Percentiles rank a stretch among this genome's conserved stretches.
These are phyloP conservation scores for Hansfordia pulvinata DNA, from an alignment of 2,329 filamentous ascomycete genomes.

Conservation along the genomic window DNA sequence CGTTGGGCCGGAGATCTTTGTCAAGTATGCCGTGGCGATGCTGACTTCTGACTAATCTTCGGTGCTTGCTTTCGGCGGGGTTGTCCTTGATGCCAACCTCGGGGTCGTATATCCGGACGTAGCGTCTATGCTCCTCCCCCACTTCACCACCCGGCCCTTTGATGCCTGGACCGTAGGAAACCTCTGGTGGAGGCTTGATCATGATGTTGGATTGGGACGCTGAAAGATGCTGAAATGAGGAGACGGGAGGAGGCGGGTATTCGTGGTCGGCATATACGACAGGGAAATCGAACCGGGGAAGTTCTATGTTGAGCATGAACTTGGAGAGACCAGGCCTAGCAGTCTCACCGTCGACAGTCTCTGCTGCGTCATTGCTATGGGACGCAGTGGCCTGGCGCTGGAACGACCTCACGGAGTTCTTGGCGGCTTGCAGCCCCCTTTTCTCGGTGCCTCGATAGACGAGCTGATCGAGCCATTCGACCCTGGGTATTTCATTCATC, in stretches of 20 bases:
- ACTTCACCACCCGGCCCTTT: conserved; percentile 47
- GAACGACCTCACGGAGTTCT: conserved; percentile 45
- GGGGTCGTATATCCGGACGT: conserved; percentile 85
- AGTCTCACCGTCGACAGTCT: conserved; percentile 16
- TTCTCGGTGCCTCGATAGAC: conserved; percentile 87
- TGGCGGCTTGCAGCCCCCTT: conserved; percentile 50
- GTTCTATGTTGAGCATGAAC: conserved; percentile 79
- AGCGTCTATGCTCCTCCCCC: conserved; percentile 36
- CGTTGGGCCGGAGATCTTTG: conserved; percentile 89
- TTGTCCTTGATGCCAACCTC: conserved; percentile 85
- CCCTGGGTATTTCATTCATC: conserved; percentile 85
- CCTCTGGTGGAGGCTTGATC: conserved; percentile 71
- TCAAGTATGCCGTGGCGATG: conserved; percentile 86
- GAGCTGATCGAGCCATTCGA: conserved; percentile 91
- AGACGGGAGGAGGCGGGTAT: conserved; percentile 75
- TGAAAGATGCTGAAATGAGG: conserved; percentile 52
- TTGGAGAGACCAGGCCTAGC: conserved; percentile 30
- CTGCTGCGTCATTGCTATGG: conserved; percentile 19
- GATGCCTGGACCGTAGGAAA: conserved; percentile 83
- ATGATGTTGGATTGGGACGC: conserved; percentile 54
- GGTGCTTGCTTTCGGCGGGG: conserved; percentile 88
- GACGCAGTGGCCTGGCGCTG: conserved; percentile 28
- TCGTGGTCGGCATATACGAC: conserved; percentile 92
- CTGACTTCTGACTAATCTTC: conserved; percentile 79
- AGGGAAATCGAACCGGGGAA: conserved; percentile 90